A percentile compares a stretch with the other conserved stretches of the same genome.
phyloP scores from a whole-genome alignment of 192 early-diverging fungal genomes.

The Chytriomyces sp. region DNA sequence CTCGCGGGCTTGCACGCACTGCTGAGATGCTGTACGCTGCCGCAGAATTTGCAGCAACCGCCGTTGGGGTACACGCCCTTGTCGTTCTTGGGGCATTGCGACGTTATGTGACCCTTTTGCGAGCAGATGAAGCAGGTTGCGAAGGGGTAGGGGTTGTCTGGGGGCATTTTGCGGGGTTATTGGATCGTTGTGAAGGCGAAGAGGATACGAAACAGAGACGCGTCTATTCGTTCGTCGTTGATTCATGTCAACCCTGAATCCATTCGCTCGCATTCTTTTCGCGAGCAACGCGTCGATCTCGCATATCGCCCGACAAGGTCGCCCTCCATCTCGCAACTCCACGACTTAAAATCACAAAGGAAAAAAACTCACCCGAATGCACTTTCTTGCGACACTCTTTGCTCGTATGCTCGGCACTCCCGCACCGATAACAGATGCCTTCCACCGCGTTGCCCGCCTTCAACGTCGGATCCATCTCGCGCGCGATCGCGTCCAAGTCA shows the following conservation, averaged over 20 bases:
- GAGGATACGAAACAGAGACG: not conserved
- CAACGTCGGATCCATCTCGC: conserved; percentile 32
- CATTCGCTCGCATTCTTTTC: too few species aligned
- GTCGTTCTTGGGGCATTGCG: conserved; percentile 84
- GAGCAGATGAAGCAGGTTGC: conserved; percentile 90
- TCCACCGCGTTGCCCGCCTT: too few species aligned
- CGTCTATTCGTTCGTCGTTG: not conserved
- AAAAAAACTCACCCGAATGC: conserved; percentile 40
- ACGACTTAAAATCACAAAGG: not conserved
- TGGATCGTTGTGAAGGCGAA: not conserved
- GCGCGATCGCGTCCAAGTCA: conserved; percentile 16
- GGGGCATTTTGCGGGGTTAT: not conserved
- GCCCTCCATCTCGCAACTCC: not conserved
- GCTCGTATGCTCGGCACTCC: conserved; percentile 80
- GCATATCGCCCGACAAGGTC: too few species aligned
- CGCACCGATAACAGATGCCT: conserved; percentile 88
- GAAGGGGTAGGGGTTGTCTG: conserved; percentile 63
- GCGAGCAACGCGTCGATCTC: too few species aligned
- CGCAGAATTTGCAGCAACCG: conserved; percentile 85
- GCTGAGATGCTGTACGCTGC: conserved; percentile 82
- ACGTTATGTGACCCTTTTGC: conserved; percentile 77
- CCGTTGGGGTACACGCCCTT: conserved; percentile 89
- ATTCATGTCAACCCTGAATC: too few species aligned
- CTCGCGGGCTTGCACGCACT: conserved; percentile 76
- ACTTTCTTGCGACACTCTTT: conserved; percentile 67